phyloP scores from a whole-genome alignment of 2,329 filamentous ascomycete genomes.

The Arthrobotrys pseudoclavata region DNA sequence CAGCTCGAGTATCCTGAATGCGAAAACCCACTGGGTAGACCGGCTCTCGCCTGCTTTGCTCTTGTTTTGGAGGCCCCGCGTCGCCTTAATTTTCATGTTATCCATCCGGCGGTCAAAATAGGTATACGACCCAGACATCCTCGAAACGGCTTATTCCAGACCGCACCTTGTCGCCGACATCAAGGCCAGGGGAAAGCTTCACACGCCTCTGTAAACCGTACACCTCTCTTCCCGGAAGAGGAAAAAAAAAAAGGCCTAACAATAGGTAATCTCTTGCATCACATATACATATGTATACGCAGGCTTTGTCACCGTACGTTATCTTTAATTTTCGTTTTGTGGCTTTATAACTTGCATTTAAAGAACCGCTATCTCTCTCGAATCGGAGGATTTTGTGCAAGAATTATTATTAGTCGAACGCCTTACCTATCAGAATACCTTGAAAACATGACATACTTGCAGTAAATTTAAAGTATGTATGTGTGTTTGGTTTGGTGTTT shows the following conservation, averaged over 20 bases:
- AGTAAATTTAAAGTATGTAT: slow-evolving; percentile 8
- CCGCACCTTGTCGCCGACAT: not conserved
- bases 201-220: not conserved
- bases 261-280: slow-evolving; percentile 20
- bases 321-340: slow-evolving; percentile 34
- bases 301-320: slow-evolving; percentile 40
- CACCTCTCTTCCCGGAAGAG: not conserved
- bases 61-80: not conserved
- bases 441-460: slow-evolving; percentile 26
- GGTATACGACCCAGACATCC: not conserved
- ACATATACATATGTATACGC: slow-evolving; percentile 14
- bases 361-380: slow-evolving; percentile 45
- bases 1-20: slow-evolving; percentile 19
- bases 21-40: not conserved
- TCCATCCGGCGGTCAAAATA: not conserved
- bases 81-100: not conserved
- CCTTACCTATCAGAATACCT: slow-evolving; percentile 47
- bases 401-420: slow-evolving; percentile 13
- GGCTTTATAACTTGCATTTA: slow-evolving; percentile 4
- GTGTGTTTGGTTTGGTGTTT: slow-evolving; percentile 9
- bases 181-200: slow-evolving; percentile 11
- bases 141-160: slow-evolving; percentile 24
- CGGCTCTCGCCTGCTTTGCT: slow-evolving; percentile 24
- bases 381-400: slow-evolving; percentile 50
- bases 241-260: not conserved